Base-by-base conservation (phyloP, 345 rosid genomes). In the Luvunga scandens region DNA sequence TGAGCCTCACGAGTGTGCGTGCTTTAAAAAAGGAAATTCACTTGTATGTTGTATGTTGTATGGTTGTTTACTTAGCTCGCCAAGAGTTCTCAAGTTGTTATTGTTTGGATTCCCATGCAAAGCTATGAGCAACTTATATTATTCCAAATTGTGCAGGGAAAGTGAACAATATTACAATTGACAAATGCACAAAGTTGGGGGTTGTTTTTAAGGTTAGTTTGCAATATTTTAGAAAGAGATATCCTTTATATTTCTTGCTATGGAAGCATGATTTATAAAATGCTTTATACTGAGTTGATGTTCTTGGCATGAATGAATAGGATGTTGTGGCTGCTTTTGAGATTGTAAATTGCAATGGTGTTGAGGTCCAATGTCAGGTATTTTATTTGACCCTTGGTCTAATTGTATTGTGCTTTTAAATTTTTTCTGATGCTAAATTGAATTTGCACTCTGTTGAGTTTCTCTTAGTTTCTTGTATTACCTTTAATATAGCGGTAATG, bases 321-420 rank as follows among this genome's bases (percentile, higher is more conserved):
- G 99, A 94, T 89, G 98, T 97, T 42, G 99, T 97, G 77, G 98
- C 99, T 84, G 99, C 99, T 77, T 97, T 85, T 88, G 99, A 97
- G 91, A 83, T 93, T 83, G 99, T 94, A 60, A 97, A 97, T 77
- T 91, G 98, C 91, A 91, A 57, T 83, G 89, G 95, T 62, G 94
- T 94, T 67, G 98, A 97, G 89, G 95, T 93, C 81, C 99, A 97
- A 78, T 97, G 99, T 79, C 99, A 93, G 98, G 99, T 97, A 88
- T 76, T 60, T 48, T 83, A 38, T 61, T 71, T 33, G n/a, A 24
- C 55, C 76, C 50, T 21, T 59, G 24, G 25, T 34, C 69, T 5
- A 57, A 75, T 34, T n/a, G 12, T 27, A 71, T 38, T 45, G 53
- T 36, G 56, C 62, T 63, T 60, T 53, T 36, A 53, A 30, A 50